Conservation (phyloP, 2,329 filamentous ascomycete genomes). For the Elsinoe arachidis region DNA sequence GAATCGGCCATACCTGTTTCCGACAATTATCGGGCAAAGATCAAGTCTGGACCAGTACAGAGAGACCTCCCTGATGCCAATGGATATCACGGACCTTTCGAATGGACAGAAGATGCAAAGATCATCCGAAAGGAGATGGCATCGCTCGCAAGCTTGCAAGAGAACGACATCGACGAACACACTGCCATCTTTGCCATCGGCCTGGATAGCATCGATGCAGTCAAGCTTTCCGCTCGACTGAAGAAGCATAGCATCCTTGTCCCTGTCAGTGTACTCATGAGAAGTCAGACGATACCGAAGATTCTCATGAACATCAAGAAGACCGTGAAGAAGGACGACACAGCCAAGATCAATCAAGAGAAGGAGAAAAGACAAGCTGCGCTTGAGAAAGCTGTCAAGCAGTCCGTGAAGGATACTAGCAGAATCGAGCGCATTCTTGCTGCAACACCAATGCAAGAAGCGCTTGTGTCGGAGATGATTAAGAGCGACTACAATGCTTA, state of each 20-base stretch:
- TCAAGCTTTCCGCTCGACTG: constrained; percentile 69
- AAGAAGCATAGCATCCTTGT: constrained; percentile 52
- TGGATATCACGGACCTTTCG: constrained; percentile 34
- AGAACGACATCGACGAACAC: constrained; percentile 44
- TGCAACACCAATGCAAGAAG: constrained; percentile 75
- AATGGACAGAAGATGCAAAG: constrained; percentile 50
- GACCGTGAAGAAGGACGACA: constrained; percentile 14
- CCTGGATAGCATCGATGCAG: constrained; percentile 84
- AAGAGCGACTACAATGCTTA: constrained; percentile 66
- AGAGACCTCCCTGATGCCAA: constrained; percentile 17
- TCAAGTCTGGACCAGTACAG: constrained; percentile 13
- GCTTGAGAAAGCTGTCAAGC: constrained; percentile 4
- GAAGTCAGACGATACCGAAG: constrained; percentile 55
- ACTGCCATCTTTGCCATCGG: constrained; percentile 73
- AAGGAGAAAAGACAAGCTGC: neutral
- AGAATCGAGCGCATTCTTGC: constrained; percentile 56
- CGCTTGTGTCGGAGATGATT: constrained; percentile 75
- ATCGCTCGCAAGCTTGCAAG: constrained; percentile 47
- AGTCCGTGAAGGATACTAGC: constrained; percentile 11
- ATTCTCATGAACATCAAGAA: constrained; percentile 38
- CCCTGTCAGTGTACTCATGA: constrained; percentile 70
- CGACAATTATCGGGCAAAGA: constrained; percentile 15
- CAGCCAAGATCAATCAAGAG: neutral
- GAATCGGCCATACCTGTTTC: constrained; percentile 19
- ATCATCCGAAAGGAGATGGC: constrained; percentile 56